A percentile compares a stretch with the other conserved stretches of the same genome.
Evolutionary conservation across 2,329 filamentous ascomycete species (phyloP).

Genomic region (Sporothrix brasiliensis): DNA sequence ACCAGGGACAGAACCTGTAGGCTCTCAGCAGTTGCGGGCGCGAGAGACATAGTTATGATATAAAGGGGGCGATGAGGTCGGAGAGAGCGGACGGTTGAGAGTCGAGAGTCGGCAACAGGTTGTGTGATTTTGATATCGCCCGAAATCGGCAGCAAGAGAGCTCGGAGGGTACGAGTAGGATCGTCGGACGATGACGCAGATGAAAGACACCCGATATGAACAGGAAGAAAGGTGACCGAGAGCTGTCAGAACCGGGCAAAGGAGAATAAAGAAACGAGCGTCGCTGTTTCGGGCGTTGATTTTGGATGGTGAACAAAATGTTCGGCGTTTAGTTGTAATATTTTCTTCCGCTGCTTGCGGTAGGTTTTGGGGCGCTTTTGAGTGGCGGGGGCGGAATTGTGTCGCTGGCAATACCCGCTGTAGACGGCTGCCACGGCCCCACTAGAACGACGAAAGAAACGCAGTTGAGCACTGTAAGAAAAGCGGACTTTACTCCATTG

Average conservation of each 20-base stretch:
- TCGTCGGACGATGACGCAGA: constrained; percentile 13
- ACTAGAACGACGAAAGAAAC: not conserved
- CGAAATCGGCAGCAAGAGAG: constrained; percentile 4
- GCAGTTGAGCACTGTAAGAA: not conserved
- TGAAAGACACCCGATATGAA: not conserved
- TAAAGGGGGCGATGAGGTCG: not conserved
- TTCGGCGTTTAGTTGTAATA: constrained; percentile 24
- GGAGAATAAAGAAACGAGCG: not conserved
- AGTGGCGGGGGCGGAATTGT: constrained; percentile 6
- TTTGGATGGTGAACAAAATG: not conserved
- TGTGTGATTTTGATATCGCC: constrained; percentile 20
- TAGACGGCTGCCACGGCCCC: constrained; percentile 7
- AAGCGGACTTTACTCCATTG: constrained; percentile 3
- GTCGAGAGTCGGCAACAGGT: not conserved
- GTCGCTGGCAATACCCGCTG: constrained; percentile 15
- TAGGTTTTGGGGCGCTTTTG: constrained; percentile 6
- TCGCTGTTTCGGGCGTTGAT: not conserved
- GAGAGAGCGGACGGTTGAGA: not conserved
- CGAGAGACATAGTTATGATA: constrained; percentile 25
- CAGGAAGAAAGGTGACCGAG: not conserved
- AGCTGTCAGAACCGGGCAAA: not conserved
- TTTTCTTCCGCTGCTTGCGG: not conserved
- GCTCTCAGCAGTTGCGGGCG: constrained; percentile 41
- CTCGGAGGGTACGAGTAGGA: not conserved
- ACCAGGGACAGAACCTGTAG: constrained; percentile 62